These are phyloP conservation scores for Glaciozyma martinii DNA, from an alignment of 768 basidiomycete species.

Conservation along the genomic window DNA sequence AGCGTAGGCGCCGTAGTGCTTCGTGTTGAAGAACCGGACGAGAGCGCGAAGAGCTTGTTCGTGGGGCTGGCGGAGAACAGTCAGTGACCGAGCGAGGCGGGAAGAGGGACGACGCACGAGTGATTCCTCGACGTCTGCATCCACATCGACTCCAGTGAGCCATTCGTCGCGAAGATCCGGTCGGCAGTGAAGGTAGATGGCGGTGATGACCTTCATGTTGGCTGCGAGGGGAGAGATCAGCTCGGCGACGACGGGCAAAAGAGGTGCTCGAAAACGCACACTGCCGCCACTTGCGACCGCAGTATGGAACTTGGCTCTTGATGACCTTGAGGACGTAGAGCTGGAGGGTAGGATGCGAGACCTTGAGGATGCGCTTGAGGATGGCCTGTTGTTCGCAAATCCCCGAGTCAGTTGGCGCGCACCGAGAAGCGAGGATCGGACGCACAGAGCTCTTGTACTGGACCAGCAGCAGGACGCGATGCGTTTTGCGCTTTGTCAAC, in stretches of 20 bases:
- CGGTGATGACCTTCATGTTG: conserved; percentile 99
- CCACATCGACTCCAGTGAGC: conserved; percentile 85
- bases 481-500: conserved; percentile 84
- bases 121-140: conserved; percentile 76
- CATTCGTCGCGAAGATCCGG: conserved; percentile 96
- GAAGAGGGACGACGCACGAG: conserved; percentile 48
- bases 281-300: conserved; percentile 95
- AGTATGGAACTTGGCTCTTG: conserved; percentile 98
- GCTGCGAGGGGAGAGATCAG: conserved; percentile 46
- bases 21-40: conserved; percentile 92
- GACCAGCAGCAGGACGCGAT: conserved; percentile 89
- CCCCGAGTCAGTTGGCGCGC: not conserved
- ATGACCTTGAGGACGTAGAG: conserved; percentile 91
- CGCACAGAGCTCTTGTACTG: conserved; percentile 96
- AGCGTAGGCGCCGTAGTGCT: conserved; percentile 60
- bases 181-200: conserved; percentile 93
- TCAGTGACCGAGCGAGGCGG: not conserved
- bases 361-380: conserved; percentile 84
- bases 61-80: conserved; percentile 55
- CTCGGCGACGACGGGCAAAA: not conserved
- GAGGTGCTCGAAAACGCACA: conserved; percentile 47
- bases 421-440: conserved; percentile 9
- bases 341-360: conserved; percentile 87
- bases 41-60: conserved; percentile 88
- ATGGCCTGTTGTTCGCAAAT: conserved; percentile 61